phyloP scores from a whole-genome alignment of 108 stramenopile genomes.

The Nitzschia inconspicua region DNA sequence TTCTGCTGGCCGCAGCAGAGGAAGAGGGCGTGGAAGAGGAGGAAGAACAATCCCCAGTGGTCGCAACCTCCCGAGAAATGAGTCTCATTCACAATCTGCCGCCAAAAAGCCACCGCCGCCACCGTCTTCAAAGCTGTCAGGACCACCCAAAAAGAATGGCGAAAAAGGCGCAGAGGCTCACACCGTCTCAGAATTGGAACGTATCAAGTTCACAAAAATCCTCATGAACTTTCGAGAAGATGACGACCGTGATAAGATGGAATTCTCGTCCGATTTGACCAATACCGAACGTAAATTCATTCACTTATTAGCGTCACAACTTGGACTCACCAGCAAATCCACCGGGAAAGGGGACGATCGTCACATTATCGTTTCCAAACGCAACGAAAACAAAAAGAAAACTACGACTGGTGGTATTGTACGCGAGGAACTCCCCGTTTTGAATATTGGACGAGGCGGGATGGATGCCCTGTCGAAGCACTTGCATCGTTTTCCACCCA shows the following conservation, averaged over 20 bases:
- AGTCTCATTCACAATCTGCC: neutral
- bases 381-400: conserved; percentile 7
- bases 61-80: conserved; percentile 1
- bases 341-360: conserved; percentile 62
- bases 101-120: neutral
- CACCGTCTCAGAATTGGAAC: conserved; percentile 54
- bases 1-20: neutral
- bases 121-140: neutral
- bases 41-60: neutral
- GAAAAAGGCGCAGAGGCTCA: conserved; percentile 65
- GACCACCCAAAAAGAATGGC: conserved; percentile 37
- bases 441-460: conserved; percentile 42
- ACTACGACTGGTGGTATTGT: neutral
- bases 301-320: conserved; percentile 52
- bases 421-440: conserved; percentile 23
- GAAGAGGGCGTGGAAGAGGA: neutral
- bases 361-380: conserved; percentile 49
- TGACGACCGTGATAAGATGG: conserved; percentile 24
- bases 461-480: conserved; percentile 37
- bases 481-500: conserved; percentile 39
- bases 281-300: conserved; percentile 80
- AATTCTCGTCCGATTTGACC: conserved; percentile 59
- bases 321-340: conserved; percentile 63
- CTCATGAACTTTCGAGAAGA: conserved; percentile 54
- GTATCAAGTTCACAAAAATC: conserved; percentile 57